Conservation (phyloP, 2,329 filamentous ascomycete species). For the Rugonectria rugulosa region DNA sequence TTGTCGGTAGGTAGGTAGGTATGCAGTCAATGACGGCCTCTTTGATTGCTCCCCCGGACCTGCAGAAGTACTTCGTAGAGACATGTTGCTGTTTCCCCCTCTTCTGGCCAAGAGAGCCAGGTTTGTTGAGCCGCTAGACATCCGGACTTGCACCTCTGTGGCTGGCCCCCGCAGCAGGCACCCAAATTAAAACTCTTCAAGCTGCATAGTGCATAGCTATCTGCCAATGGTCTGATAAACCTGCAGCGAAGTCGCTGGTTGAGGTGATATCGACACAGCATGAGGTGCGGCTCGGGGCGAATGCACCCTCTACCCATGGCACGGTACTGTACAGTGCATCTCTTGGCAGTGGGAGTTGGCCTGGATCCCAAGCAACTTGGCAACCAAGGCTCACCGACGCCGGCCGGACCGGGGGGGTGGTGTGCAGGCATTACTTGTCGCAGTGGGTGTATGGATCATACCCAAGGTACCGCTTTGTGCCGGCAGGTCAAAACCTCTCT, state of each 20-base stretch:
- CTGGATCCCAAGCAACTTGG: slow-evolving; percentile 13
- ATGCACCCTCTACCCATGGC: neutral
- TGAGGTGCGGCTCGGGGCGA: neutral
- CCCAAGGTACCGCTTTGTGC: no score
- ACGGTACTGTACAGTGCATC: neutral
- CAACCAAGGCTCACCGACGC: slow-evolving; percentile 8
- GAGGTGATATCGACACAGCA: neutral
- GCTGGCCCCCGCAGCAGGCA: slow-evolving; percentile 14
- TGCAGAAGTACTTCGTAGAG: no score
- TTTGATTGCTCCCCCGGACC: no score
- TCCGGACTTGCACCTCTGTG: neutral
- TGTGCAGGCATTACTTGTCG: slow-evolving; percentile 17
- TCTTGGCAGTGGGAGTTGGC: slow-evolving; percentile 5
- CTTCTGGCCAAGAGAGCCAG: neutral
- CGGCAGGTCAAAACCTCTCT: no score
- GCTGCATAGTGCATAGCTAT: no score
- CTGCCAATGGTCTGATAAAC: no score
- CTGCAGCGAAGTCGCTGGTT: neutral
- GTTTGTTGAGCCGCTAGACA: slow-evolving; percentile 12
- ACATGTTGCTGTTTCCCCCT: no score
- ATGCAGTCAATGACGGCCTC: no score
- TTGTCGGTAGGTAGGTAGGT: no score
- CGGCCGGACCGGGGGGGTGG: slow-evolving; percentile 19
- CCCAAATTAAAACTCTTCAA: slow-evolving; percentile 15
- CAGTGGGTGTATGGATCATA: slow-evolving; percentile 2